These are phyloP conservation scores for Physcia stellaris DNA, from an alignment of 495 filamentous ascomycete species.

Conservation along the genomic window DNA sequence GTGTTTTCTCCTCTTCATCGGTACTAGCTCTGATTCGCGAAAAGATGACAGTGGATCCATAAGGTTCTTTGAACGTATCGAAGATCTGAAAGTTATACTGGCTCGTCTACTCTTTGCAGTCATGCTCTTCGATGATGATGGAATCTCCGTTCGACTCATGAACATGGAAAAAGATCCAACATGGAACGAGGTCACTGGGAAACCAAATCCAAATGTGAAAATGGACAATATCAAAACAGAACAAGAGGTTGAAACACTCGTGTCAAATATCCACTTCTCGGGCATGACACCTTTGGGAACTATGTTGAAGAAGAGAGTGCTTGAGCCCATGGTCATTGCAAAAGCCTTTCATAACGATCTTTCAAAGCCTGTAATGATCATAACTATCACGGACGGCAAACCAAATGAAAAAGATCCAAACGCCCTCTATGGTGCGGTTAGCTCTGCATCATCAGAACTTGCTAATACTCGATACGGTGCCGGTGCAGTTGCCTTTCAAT, in stretches of 20 bases:
- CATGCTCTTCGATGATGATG: conserved; percentile 57
- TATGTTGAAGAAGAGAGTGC: conserved; percentile 43
- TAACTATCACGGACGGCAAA: conserved; percentile 59
- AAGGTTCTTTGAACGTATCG: conserved; percentile 51
- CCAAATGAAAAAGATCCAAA: conserved; percentile 40
- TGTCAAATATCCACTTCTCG: conserved; percentile 47
- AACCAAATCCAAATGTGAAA: conserved; percentile 18
- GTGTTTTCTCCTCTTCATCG: not conserved
- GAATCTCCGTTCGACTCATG: conserved; percentile 60
- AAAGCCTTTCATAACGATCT: conserved; percentile 35
- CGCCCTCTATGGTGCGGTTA: conserved; percentile 37
- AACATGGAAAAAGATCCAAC: conserved; percentile 25
- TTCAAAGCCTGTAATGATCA: conserved; percentile 52
- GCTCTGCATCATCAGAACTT: conserved; percentile 31
- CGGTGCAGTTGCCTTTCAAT: conserved; percentile 51
- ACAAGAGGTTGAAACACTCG: conserved; percentile 37
- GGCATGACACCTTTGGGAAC: conserved; percentile 59
- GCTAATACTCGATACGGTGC: conserved; percentile 29
- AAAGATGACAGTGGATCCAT: conserved; percentile 60
- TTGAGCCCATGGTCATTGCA: conserved; percentile 43
- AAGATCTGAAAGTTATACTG: conserved; percentile 50
- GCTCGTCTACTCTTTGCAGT: conserved; percentile 47
- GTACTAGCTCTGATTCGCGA: not conserved
- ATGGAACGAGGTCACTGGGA: conserved; percentile 9
- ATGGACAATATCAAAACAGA: conserved; percentile 42